These are phyloP conservation scores for Chytriomyces sp. DNA, from an alignment of 192 early-diverging fungal species.

Conservation along the genomic window DNA sequence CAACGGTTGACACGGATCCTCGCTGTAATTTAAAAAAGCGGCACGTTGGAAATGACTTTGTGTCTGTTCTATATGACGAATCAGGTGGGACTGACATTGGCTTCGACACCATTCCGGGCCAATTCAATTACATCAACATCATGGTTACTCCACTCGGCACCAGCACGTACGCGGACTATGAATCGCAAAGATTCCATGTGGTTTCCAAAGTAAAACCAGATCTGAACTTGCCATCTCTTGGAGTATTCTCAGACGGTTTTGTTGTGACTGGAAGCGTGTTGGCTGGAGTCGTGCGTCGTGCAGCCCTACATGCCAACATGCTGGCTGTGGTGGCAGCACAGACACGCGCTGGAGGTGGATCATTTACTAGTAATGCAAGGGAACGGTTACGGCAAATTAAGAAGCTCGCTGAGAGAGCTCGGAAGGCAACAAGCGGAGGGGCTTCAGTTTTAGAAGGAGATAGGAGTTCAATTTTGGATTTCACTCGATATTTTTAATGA, in stretches of 20 bases:
- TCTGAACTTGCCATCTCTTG: constrained; percentile 72
- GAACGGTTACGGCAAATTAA: constrained; percentile 92
- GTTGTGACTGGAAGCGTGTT: constrained; percentile 77
- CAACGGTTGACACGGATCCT: constrained; percentile 75
- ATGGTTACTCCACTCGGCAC: constrained; percentile 74
- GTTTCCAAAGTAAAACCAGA: constrained; percentile 62
- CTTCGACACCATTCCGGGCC: constrained; percentile 87
- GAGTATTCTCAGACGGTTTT: constrained; percentile 79
- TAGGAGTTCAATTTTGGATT: constrained; percentile 4
- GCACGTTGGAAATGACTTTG: constrained; percentile 97
- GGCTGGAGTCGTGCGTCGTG: constrained; percentile 77
- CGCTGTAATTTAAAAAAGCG: constrained; percentile 85
- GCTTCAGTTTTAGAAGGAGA: neutral
- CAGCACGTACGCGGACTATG: neutral
- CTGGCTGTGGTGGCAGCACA: constrained; percentile 84
- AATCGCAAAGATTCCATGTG: constrained; percentile 37
- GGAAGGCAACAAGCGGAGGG: neutral
- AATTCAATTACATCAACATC: constrained; percentile 97
- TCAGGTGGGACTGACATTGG: constrained; percentile 72
- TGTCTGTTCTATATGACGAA: constrained; percentile 93
- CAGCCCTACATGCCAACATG: constrained; percentile 86
- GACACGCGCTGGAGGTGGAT: constrained; percentile 55
- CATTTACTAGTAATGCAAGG: constrained; percentile 87
- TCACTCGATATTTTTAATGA: constrained; percentile 22
- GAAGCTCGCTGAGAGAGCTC: constrained; percentile 50